Evolutionary conservation across 495 filamentous ascomycete species (phyloP), one percentile per base, ranked within the genome.

Genomic region (Aspergillus cavernicola): DNA sequence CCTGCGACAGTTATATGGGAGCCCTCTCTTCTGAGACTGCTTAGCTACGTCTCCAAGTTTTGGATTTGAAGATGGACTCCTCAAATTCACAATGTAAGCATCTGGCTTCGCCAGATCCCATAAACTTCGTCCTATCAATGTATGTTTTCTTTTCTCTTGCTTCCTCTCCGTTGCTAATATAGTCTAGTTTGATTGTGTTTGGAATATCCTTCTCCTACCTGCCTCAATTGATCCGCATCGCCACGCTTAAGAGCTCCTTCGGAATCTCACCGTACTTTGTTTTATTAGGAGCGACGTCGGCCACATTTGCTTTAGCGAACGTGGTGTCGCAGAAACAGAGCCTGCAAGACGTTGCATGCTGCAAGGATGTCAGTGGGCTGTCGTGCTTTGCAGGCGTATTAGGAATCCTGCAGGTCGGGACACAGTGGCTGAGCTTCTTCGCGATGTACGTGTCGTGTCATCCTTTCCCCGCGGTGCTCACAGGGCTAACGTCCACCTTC

Each of bases 221-320:
- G 23, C 95, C 93, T 2, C 93, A 98, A 67, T 93, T 97, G 68
- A 76, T 85, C 66, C 89, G 92, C 53, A 97, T 98, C 73, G 88
- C 95, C 57, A 69, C 79, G 36, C 83, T 90, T 29, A 83, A 86
- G 43, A 92, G 88, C 39, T 96, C 95, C n/a, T 90, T 92, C 70
- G 93, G 93, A 40, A 92, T 98, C 46, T 96, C 90, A 24, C 92
- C 93, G 3, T 89, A 89, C 62, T 98, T 95, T 61, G 81, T 98
- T 52, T 83, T 97, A 15, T 85, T 98, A 20, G 93, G 95, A 42
- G 86, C 86, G 16, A 95, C 90, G 2, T 92, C 89, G 8, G 85
- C 85, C 42, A 95, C 92, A 10, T 88, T 87, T 49, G 84, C 88
- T 13, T 87, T 97, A 64, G 88, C 86, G 13, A 97, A 97, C 63